Percentiles rank a stretch among this genome's conserved stretches.
Evolutionary conservation across 2,329 filamentous ascomycete species (phyloP).

Genomic region (Clarireedia sp.): DNA sequence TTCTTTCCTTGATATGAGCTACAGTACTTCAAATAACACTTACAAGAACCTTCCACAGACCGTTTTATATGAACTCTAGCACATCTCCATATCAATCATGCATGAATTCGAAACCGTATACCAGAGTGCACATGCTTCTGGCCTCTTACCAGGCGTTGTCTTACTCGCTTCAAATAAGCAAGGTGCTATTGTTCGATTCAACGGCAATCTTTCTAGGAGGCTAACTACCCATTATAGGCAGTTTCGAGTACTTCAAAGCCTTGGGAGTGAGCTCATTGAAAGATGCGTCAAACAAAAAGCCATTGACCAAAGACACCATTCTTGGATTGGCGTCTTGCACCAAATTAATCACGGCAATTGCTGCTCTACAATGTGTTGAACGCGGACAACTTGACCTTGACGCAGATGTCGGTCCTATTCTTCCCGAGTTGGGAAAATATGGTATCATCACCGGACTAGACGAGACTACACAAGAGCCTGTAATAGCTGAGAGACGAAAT

Average conservation of each 20-base stretch:
- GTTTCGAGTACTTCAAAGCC: conserved; percentile 30
- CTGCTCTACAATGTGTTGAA: conserved; percentile 50
- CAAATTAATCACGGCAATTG: conserved; percentile 44
- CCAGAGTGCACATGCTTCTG: background rate
- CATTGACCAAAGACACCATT: conserved; percentile 51
- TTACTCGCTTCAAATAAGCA: background rate
- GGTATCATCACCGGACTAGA: conserved; percentile 22
- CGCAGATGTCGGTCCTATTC: conserved; percentile 28
- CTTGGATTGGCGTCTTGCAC: conserved; percentile 54
- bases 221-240: conserved; percentile 20
- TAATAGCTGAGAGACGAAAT: conserved; percentile 15
- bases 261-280: conserved; percentile 37
- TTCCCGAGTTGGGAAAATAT: conserved; percentile 23
- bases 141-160: background rate
- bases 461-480: conserved; percentile 12
- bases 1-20: too few relatives aligned
- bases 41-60: too few relatives aligned
- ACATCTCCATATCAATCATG: background rate
- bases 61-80: too few relatives aligned
- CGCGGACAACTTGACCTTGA: conserved; percentile 41
- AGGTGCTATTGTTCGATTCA: background rate
- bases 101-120: background rate
- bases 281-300: conserved; percentile 43
- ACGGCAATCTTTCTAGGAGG: background rate
- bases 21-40: too few relatives aligned